Conservation (phyloP, 164 flowering plant species). For the Tetrastigma voinierianum region DNA sequence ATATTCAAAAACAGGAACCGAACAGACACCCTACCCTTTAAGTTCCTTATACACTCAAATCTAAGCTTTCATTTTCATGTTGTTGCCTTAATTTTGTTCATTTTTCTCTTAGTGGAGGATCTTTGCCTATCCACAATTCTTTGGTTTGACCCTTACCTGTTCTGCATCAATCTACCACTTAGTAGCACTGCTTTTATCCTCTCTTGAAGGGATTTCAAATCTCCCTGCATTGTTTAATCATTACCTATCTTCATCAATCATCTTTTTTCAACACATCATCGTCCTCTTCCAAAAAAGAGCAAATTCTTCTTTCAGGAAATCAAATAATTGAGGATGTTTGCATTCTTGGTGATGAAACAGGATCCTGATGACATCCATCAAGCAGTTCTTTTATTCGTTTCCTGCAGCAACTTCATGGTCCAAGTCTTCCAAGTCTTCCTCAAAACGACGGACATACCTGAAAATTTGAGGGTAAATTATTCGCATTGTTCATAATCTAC, state of each 20-base stretch:
- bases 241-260: too few species aligned
- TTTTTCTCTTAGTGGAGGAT: background rate
- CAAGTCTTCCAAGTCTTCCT: background rate
- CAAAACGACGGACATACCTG: background rate
- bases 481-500: background rate
- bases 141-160: background rate
- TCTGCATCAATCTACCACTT: background rate
- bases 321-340: background rate
- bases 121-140: background rate
- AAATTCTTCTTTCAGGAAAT: background rate
- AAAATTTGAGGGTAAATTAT: too few species aligned
- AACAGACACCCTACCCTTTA: too few species aligned
- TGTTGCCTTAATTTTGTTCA: background rate
- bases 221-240: too few species aligned
- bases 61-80: background rate
- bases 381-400: background rate
- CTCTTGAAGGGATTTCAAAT: background rate
- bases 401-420: background rate
- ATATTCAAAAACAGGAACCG: too few species aligned
- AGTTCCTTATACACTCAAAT: background rate
- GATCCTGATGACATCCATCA: slow-evolving; percentile 4
- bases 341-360: slow-evolving; percentile 9
- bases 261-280: too few species aligned
- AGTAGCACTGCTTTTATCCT: background rate
- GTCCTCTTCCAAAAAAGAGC: too few species aligned